A percentile compares a stretch with the other conserved stretches of the same genome.
phyloP scores from a whole-genome alignment of 2,329 filamentous ascomycete species.

The Pseudopithomyces maydicus region DNA sequence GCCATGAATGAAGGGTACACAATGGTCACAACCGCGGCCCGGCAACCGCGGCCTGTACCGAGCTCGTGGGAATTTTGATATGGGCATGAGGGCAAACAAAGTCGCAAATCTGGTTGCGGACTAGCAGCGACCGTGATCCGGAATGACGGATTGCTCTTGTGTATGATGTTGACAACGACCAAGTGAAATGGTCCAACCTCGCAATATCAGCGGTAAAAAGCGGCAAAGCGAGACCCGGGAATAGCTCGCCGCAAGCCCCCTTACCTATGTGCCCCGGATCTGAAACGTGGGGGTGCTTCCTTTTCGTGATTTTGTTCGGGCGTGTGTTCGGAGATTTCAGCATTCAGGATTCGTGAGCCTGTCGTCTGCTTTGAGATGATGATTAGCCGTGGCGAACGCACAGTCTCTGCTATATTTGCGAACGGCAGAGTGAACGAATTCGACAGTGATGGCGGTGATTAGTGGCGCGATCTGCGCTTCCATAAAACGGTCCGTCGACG shows the following conservation, averaged over 20 bases:
- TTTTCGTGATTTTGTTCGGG: slow-evolving; percentile 13
- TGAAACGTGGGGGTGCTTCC: slow-evolving; percentile 26
- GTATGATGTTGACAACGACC: background rate
- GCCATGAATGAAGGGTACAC: no score
- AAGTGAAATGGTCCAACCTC: background rate
- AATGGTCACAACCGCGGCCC: no score
- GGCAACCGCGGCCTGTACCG: no score
- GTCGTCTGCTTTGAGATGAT: background rate
- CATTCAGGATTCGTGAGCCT: background rate
- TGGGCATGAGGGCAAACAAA: no score
- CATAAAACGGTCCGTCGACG: slow-evolving; percentile 14
- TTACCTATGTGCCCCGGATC: slow-evolving; percentile 12
- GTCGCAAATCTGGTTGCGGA: background rate
- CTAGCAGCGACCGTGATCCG: background rate
- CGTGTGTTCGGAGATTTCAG: slow-evolving; percentile 19
- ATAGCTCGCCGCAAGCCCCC: slow-evolving; percentile 6
- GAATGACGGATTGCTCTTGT: background rate
- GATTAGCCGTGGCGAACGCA: background rate
- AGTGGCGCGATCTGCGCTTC: slow-evolving; percentile 7
- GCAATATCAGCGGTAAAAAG: background rate
- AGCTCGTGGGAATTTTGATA: no score
- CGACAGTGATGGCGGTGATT: background rate
- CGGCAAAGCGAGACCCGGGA: slow-evolving; percentile 9
- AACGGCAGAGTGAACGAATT: background rate
- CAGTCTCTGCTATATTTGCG: slow-evolving; percentile 7